A percentile compares a stretch with the other conserved stretches of the same genome.
Evolutionary conservation across 75 land plant genomes (phyloP).

Genomic region (Pinus tabuliformis): DNA sequence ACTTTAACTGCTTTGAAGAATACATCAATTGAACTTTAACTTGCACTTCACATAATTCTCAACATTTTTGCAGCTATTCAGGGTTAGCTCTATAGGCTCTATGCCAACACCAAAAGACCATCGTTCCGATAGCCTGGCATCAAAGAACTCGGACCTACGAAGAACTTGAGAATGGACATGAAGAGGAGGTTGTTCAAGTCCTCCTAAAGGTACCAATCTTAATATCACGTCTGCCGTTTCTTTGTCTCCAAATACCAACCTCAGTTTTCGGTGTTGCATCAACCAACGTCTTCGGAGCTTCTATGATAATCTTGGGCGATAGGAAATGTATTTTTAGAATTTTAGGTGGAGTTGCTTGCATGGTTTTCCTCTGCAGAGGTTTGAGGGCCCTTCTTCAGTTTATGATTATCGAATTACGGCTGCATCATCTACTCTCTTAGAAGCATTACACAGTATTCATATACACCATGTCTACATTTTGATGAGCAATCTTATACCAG

Average conservation of each 20-base stretch:
- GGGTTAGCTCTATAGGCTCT: conserved; percentile 21
- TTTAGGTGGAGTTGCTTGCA: too few relatives aligned
- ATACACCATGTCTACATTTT: too few relatives aligned
- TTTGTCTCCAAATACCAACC: conserved; percentile 24
- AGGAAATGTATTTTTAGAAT: too few relatives aligned
- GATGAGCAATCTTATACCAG: too few relatives aligned
- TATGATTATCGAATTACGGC: too few relatives aligned
- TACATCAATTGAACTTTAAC: conserved; percentile 30
- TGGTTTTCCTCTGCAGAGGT: too few relatives aligned
- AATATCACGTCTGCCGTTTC: conserved; percentile 30
- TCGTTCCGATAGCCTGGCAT: conserved; percentile 28
- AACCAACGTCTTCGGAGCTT: too few relatives aligned
- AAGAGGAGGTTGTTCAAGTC: conserved; percentile 5
- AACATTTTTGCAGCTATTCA: conserved; percentile 20
- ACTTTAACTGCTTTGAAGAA: conserved; percentile 19
- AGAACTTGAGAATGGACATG: conserved; percentile 31
- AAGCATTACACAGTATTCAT: too few relatives aligned
- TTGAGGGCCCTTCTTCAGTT: too few relatives aligned
- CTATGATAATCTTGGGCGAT: too few relatives aligned
- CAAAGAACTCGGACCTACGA: conserved; percentile 33
- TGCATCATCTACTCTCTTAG: too few relatives aligned
- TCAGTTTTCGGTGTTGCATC: too few relatives aligned
- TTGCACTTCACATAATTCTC: conserved; percentile 22
- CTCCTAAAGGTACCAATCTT: conserved; percentile 16
- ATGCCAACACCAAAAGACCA: conserved; percentile 15